phyloP scores from a whole-genome alignment of 176 grass and related monocot species.

The Eleusine indica region DNA sequence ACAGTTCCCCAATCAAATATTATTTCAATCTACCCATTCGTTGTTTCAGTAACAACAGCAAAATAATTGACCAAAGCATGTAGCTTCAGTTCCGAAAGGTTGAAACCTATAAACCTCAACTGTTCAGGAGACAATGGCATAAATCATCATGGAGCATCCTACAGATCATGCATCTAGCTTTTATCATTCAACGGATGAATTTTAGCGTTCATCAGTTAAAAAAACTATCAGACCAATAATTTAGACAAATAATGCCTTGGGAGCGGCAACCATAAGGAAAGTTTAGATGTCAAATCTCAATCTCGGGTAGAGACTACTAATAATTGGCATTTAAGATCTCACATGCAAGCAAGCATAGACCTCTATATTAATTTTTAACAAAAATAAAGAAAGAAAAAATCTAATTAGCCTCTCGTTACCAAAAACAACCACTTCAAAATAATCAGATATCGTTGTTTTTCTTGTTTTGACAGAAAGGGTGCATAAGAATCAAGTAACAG shows the following conservation, averaged over 20 bases:
- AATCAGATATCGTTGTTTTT: not conserved
- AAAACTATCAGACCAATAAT: not conserved
- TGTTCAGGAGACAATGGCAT: not conserved
- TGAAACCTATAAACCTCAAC: not conserved
- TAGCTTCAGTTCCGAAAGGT: not conserved
- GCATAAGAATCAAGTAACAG: not conserved
- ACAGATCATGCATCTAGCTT: not conserved
- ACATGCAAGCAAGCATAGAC: not conserved
- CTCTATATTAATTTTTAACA: not conserved
- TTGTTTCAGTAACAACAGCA: not conserved
- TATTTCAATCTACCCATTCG: conserved; percentile 4
- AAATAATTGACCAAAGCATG: not conserved
- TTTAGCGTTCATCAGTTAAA: not conserved
- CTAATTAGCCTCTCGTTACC: not conserved
- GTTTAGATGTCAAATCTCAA: conserved; percentile 30
- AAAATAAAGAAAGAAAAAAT: not conserved
- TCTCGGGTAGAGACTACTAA: not conserved
- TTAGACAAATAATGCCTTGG: not conserved
- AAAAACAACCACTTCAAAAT: not conserved
- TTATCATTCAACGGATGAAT: not conserved
- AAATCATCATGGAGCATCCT: not conserved
- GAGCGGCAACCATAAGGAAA: not conserved
- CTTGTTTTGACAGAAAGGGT: not conserved
- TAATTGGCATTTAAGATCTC: not conserved
- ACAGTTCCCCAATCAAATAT: conserved; percentile 8